Evolutionary conservation across 2,329 filamentous ascomycete species (phyloP).

Genomic region (Remersonia thermophila): DNA sequence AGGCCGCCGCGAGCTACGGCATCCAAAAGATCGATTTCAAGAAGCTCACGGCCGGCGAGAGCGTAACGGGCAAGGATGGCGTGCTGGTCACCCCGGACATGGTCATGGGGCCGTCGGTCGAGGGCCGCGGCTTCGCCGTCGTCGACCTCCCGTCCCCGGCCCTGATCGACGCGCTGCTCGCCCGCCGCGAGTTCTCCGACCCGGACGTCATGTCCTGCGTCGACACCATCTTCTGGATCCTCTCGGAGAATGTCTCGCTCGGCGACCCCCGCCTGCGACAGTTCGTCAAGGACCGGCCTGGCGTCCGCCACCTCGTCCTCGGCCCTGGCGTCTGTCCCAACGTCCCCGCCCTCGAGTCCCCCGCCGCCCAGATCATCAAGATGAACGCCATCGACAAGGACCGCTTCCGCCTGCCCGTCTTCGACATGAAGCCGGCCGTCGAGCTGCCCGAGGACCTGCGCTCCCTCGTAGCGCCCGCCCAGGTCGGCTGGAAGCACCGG

Average conservation of each 20-base stretch:
- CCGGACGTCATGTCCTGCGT: conserved; percentile 54
- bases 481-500: conserved; percentile 31
- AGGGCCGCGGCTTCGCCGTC: conserved; percentile 64
- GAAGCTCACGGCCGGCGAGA: conserved; percentile 49
- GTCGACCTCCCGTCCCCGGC: conserved; percentile 62
- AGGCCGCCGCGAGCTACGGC: conserved; percentile 51
- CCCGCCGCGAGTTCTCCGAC: conserved; percentile 59
- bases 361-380: conserved; percentile 53
- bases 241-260: conserved; percentile 51
- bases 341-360: conserved; percentile 55
- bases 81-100: conserved; percentile 68
- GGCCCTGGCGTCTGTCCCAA: conserved; percentile 65
- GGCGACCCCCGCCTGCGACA: conserved; percentile 43
- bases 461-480: conserved; percentile 19
- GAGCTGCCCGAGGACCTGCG: conserved; percentile 9
- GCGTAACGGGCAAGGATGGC: conserved; percentile 51
- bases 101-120: conserved; percentile 58
- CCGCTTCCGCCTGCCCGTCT: conserved; percentile 58
- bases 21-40: conserved; percentile 48
- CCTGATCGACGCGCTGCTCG: conserved; percentile 59
- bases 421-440: conserved; percentile 38
- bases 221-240: conserved; percentile 64
- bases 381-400: conserved; percentile 61
- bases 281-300: conserved; percentile 53
- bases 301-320: conserved; percentile 65